phyloP scores from a whole-genome alignment of 2,329 filamentous ascomycete species.

The Pseudocercospora eumusae region DNA sequence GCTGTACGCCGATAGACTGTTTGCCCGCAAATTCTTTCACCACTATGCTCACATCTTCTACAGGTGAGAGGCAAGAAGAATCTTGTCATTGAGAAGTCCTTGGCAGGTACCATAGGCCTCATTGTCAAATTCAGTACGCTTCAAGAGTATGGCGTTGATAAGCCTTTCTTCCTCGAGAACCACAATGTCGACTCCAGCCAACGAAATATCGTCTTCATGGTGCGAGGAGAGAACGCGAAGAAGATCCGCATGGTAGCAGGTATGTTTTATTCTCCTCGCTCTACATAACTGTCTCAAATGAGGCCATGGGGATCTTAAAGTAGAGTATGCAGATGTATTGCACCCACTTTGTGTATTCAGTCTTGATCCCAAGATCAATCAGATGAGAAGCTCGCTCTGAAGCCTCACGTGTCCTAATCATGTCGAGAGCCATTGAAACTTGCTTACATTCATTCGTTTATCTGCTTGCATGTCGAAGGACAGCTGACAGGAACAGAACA shows the following conservation, averaged over 20 bases:
- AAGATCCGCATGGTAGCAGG: constrained; percentile 85
- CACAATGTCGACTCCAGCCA: constrained; percentile 92
- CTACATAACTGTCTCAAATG: not conserved
- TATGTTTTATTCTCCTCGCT: constrained; percentile 48
- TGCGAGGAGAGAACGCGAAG: constrained; percentile 82
- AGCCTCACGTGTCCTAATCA: constrained; percentile 29
- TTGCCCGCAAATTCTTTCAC: not conserved
- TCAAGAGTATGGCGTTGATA: constrained; percentile 96
- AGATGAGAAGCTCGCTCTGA: constrained; percentile 24
- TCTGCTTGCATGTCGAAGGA: constrained; percentile 13
- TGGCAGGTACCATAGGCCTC: constrained; percentile 85
- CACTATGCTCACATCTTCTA: constrained; percentile 21
- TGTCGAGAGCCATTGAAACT: constrained; percentile 36
- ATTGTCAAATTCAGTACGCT: constrained; percentile 94
- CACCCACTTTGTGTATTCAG: constrained; percentile 55
- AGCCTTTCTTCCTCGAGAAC: constrained; percentile 96
- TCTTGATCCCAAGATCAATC: constrained; percentile 42
- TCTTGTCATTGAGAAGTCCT: constrained; percentile 83
- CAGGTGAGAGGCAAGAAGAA: constrained; percentile 99
- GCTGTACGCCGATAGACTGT: constrained; percentile 76
- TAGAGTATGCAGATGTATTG: constrained; percentile 59
- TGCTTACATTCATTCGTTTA: constrained; percentile 55
- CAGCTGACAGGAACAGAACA: constrained; percentile 62
- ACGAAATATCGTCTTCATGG: constrained; percentile 91
- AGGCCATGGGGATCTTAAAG: constrained; percentile 55